Percentiles rank a stretch among this genome's conserved stretches.
Conservation (phyloP, 2,329 filamentous ascomycete species). For the Dothideomycetidae sp. region DNA sequence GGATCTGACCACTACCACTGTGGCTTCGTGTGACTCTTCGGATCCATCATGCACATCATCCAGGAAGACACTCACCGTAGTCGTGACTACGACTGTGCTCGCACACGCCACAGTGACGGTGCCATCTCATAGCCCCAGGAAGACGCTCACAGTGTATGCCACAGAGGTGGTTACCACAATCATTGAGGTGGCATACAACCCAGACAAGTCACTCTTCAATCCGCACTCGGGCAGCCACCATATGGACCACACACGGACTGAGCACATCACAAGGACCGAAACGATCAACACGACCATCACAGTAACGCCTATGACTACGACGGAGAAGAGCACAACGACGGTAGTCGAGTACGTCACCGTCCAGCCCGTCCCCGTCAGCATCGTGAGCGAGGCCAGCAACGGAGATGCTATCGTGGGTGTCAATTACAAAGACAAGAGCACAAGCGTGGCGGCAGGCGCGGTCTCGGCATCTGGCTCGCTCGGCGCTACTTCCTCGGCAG, state of each 20-base stretch:
- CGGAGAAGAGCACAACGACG: slow-evolving; percentile 3
- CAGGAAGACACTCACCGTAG: slow-evolving; percentile 2
- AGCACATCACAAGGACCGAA: slow-evolving; percentile 2
- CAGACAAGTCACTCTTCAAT: slow-evolving; percentile 7
- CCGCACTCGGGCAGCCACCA: slow-evolving; percentile 3
- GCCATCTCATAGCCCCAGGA: background rate
- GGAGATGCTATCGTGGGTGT: background rate
- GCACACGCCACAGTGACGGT: slow-evolving; percentile 3
- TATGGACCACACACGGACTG: slow-evolving; percentile 3
- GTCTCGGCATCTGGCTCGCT: slow-evolving; percentile 1
- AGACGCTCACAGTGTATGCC: slow-evolving; percentile 1
- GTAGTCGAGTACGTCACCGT: slow-evolving; percentile 7
- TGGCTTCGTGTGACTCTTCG: background rate
- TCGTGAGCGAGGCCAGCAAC: too few relatives aligned
- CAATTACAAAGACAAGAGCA: slow-evolving; percentile 3
- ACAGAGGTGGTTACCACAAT: slow-evolving; percentile 4
- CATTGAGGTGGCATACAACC: slow-evolving; percentile 5
- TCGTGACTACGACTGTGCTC: slow-evolving; percentile 3
- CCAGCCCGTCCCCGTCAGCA: slow-evolving; percentile 1
- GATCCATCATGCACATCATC: background rate
- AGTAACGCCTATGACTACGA: slow-evolving; percentile 7
- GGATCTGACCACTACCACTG: background rate
- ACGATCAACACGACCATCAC: slow-evolving; percentile 2
- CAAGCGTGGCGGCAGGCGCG: background rate
- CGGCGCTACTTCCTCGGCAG: slow-evolving; percentile 1